These are phyloP conservation scores for Retiboletus flavoniger DNA, from an alignment of 1,284 basidiomycete genomes.

Conservation along the genomic window DNA sequence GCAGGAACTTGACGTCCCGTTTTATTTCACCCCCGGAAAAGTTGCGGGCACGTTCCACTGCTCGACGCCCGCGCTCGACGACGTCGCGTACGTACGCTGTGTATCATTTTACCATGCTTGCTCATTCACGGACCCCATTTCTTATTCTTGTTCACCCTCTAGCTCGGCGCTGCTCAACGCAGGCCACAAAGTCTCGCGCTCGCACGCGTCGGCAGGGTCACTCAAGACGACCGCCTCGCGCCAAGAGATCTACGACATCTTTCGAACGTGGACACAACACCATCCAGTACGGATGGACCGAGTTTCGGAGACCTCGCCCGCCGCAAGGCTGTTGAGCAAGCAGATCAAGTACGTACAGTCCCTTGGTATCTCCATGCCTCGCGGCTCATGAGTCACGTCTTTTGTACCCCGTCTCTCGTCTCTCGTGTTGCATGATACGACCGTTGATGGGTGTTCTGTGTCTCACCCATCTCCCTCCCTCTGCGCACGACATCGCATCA, in stretches of 20 bases:
- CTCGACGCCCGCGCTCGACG: slow-evolving; percentile 70
- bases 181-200: slow-evolving; percentile 83
- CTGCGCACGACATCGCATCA: slow-evolving; percentile 27
- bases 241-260: slow-evolving; percentile 77
- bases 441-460: too few species aligned
- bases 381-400: background rate
- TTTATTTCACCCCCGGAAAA: slow-evolving; percentile 90
- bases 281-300: slow-evolving; percentile 86
- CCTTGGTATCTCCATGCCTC: slow-evolving; percentile 7
- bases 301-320: slow-evolving; percentile 69
- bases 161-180: slow-evolving; percentile 88
- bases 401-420: too few species aligned
- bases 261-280: slow-evolving; percentile 78
- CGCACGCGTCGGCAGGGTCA: slow-evolving; percentile 86
- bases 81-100: slow-evolving; percentile 61
- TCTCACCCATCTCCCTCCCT: too few species aligned
- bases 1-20: slow-evolving; percentile 78
- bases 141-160: slow-evolving; percentile 10
- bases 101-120: background rate
- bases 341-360: slow-evolving; percentile 55
- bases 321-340: slow-evolving; percentile 62
- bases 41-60: slow-evolving; percentile 84
- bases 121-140: background rate
- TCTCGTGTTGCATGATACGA: background rate
- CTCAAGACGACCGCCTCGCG: slow-evolving; percentile 87